Base-by-base conservation (phyloP, 345 rosid genomes). In the Eucalyptus marginata region DNA sequence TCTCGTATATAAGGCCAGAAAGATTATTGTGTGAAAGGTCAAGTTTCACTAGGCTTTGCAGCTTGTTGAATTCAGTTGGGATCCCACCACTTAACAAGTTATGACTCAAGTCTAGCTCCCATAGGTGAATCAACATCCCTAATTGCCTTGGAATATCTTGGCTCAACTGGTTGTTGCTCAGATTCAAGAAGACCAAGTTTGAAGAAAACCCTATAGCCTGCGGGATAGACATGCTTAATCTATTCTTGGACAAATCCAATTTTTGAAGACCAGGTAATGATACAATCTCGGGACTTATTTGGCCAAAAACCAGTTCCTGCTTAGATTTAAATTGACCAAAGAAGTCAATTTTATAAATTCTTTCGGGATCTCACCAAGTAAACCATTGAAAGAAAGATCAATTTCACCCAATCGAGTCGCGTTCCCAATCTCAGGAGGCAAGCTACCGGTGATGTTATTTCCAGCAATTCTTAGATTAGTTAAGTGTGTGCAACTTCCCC, bases 21-120 rank as follows among this genome's bases (percentile, higher is more conserved):
- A 91, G 89, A 36, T 91, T 89, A 58, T 94, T 92, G 89, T 89
- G 87, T 13, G 93, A 93, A 56, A 93, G 90, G 31, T 92, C 87
- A 49, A 91, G 24, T 14, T 5, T 52, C 80, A 79, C 89, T 88
- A 93, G 71, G 87, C 66, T 62, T 4, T 62, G 29, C 25, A 92
- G 13, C 3, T 80, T 24, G 15, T 71, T 47, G 3, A 93, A 14
- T 43, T 87, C 33, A 7, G 22, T 5, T 1, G 92, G 93, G 58
- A 94, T 92, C 68, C 25, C 11, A 33, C 95, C 94, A 8, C 71
- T 62, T 62, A 62, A 62, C 17, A 62, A 62, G 71, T 29, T 62
- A 62, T 13, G 29, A 62, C 71, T 62, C 36, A 62, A 62, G 71
- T 50, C 71, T 59, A 25, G 86, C 18, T 83, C 64, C 18, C 46